A percentile compares a stretch with the other conserved stretches of the same genome.
Conservation (phyloP, 371 early-diverging fungal genomes). For the Rhizopus arrhizus region DNA sequence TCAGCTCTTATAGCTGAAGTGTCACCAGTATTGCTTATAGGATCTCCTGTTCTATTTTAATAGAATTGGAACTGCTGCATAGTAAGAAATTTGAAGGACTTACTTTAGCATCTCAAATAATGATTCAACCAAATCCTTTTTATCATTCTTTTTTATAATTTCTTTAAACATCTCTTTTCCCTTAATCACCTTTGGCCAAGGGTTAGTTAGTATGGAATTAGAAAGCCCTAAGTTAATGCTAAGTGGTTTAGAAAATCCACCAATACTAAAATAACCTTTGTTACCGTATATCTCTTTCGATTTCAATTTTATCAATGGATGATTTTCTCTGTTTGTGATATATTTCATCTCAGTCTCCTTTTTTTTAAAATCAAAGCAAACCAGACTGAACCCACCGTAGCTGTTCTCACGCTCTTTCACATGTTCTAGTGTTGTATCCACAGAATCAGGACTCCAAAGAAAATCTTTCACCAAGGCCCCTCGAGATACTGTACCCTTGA, state of each 20-base stretch:
- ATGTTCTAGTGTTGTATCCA: slow-evolving; percentile 29
- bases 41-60: slow-evolving; percentile 21
- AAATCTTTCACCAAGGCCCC: slow-evolving; percentile 56
- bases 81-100: not conserved
- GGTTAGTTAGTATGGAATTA: slow-evolving; percentile 47
- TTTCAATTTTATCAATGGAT: slow-evolving; percentile 18
- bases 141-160: slow-evolving; percentile 27
- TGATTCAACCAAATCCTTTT: slow-evolving; percentile 43
- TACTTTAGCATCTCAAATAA: slow-evolving; percentile 52
- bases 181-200: slow-evolving; percentile 58
- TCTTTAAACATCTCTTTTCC: slow-evolving; percentile 40
- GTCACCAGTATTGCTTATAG: slow-evolving; percentile 18
- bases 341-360: slow-evolving; percentile 37
- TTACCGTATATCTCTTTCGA: slow-evolving; percentile 44
- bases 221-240: slow-evolving; percentile 41
- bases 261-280: not conserved
- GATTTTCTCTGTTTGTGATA: slow-evolving; percentile 46
- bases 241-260: not conserved
- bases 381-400: slow-evolving; percentile 58
- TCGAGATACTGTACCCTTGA: slow-evolving; percentile 48
- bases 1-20: slow-evolving; percentile 24
- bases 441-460: slow-evolving; percentile 22
- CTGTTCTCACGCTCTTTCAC: slow-evolving; percentile 27
- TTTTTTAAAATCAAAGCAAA: slow-evolving; percentile 47
- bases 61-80: not conserved